Base-by-base conservation (phyloP, 2,329 filamentous ascomycete species). In the Diaporthe vaccinii region DNA sequence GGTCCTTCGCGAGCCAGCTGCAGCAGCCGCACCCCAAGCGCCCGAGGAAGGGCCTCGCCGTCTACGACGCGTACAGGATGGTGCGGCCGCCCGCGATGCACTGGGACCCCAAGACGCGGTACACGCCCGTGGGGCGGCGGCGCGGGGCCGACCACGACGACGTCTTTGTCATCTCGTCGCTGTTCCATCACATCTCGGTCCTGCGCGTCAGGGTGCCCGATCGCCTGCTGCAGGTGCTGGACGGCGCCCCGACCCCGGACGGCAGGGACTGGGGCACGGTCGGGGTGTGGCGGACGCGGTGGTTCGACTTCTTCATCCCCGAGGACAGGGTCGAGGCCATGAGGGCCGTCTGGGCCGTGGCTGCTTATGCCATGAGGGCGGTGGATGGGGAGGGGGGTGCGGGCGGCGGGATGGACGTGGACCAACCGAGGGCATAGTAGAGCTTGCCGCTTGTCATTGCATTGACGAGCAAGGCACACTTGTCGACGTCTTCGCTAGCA, bases 61-160 rank as follows among this genome's bases (percentile, higher is more conserved):
- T 92, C 62, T 93, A 92, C 80, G 91, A 93, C 80, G 89, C 87
- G 78, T 93, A 93, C 82, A 88, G 91, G 74, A 91, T 90, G 86
- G 85, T 93, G 59, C 86, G 89, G 2, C 89, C 88, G 12, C 91
- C 91, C 0, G 82, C 88, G 14, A 83, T 86, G 9, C 88, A 86
- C 31, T 93, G 91, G 91, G 91, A 93, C 79, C 86, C 85, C 75
- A 91, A 91, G 82, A 87, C 88, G 41, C 85, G 86, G 46, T 93
- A 92, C 80, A 82, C 85, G 76, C 86, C 90, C 31, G 89, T 93
- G 74, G 91, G 91, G 7, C 88, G 87, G 77, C 80, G 82, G 15
- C 78, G 78, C 1, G 88, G 87, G 2, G 84, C 82, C 2, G 84
- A 84, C 46, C 89, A 88, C 79, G 91, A 93, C 77, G 91, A 93